These are phyloP conservation scores for Exophiala bonariae DNA, from an alignment of 2,329 filamentous ascomycete species.

Conservation along the genomic window DNA sequence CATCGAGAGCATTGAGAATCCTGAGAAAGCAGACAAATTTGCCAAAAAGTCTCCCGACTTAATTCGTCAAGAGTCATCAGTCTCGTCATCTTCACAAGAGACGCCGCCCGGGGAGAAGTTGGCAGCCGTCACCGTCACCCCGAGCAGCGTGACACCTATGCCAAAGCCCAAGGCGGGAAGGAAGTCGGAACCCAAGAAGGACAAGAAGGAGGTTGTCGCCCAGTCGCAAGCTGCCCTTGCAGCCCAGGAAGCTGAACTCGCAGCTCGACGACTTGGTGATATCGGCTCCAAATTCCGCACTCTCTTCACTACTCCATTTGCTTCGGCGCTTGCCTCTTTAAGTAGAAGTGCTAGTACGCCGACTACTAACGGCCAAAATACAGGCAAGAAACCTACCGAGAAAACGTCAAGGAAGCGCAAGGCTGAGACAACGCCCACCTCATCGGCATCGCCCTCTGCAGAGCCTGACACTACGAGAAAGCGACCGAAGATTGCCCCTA, in stretches of 20 bases:
- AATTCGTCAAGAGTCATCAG: not conserved
- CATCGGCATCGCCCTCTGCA: conserved; percentile 27
- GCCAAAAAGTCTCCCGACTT: not conserved
- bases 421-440: conserved; percentile 47
- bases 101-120: conserved; percentile 55
- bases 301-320: conserved; percentile 33
- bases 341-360: conserved; percentile 29
- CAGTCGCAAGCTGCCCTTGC: conserved; percentile 49
- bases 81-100: not conserved
- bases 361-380: conserved; percentile 21
- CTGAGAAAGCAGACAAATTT: conserved; percentile 7
- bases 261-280: conserved; percentile 38
- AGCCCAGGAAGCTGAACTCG: conserved; percentile 38
- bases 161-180: conserved; percentile 36
- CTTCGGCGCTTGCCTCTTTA: conserved; percentile 27
- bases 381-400: conserved; percentile 29
- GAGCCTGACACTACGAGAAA: conserved; percentile 32
- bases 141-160: conserved; percentile 9
- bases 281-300: conserved; percentile 40
- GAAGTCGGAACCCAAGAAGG: conserved; percentile 61
- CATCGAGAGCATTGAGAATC: conserved; percentile 11
- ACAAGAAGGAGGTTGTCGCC: conserved; percentile 43
- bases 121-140: conserved; percentile 4
- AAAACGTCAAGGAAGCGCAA: conserved; percentile 54
- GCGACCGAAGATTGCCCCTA: conserved; percentile 38